Base-by-base conservation (phyloP, 331 rosid species). In the Acacia pycnantha region DNA sequence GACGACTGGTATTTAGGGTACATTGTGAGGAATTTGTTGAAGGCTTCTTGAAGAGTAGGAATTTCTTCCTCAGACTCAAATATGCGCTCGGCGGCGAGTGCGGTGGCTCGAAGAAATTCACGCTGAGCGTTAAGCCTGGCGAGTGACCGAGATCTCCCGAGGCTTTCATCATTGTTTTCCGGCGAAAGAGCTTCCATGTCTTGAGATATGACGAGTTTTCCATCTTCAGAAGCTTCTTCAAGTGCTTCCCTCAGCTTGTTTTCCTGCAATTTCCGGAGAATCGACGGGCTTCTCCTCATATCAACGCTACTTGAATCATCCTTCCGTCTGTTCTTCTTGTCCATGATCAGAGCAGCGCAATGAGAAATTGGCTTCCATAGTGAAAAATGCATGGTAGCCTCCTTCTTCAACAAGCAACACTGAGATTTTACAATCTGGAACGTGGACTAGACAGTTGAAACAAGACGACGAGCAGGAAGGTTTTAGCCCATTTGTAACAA, bases 201-300 rank as follows among this genome's bases (percentile, higher is more conserved):
- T 61, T 90, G 94, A 31, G 97, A 90, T 89, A 93, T 93, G 54
- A 77, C 80, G 27, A 95, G 93, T 14, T 88, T 89, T 15, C 98
- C 98, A 73, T 93, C 94, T 79, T 95, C 98, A 24, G 98, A 95
- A 78, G 98, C 98, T 84, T 95, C 98, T 83, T 95, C 98, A 5
- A 95, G 96, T 44, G 98, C 98, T 61, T 95, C 98, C 87, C 97
- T 90, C 44, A 95, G 98, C 92, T 92, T 93, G 92, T 85, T 91
- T 16, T 93, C 97, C 79, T 92, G 97, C 76, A 93, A 79, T 76
- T 95, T 95, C 72, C 98, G 90, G 50, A 93, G 96, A 83, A 90
- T 85, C 80, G 98, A 87, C 6, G 91, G 87, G 85, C 86, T 89
- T 78, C 87, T 87, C 84, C 81, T 87, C 7, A 56, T 15, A 4